phyloP scores from a whole-genome alignment of 2,329 filamentous ascomycete species.

The Cercospora sojina region DNA sequence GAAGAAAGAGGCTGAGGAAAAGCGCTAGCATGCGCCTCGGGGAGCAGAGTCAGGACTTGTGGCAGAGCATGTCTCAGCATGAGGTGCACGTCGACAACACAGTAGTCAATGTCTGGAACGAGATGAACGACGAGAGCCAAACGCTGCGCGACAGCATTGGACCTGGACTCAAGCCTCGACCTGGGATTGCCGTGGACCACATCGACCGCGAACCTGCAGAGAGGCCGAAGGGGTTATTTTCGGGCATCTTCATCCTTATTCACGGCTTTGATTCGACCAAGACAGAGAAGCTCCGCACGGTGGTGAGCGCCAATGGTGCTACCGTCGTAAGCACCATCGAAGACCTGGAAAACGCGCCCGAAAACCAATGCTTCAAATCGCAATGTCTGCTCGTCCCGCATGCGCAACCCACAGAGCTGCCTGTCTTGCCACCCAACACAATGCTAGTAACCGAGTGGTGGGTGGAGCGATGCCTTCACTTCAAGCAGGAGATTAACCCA shows the following conservation, averaged over 20 bases:
- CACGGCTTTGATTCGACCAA: conserved; percentile 32
- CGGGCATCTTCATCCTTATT: conserved; percentile 32
- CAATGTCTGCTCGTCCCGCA: conserved; percentile 38
- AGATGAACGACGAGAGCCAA: conserved; percentile 24
- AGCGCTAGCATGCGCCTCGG: conserved; percentile 81
- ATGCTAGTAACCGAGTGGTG: conserved; percentile 82
- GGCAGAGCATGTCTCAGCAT: conserved; percentile 74
- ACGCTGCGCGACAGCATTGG: conserved; percentile 13
- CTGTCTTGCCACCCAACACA: conserved; percentile 31
- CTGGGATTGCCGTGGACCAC: background rate
- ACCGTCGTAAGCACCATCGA: conserved; percentile 26
- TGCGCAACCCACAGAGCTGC: conserved; percentile 27
- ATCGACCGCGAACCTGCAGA: conserved; percentile 1
- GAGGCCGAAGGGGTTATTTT: conserved; percentile 32
- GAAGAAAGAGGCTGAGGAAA: conserved; percentile 78
- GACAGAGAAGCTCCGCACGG: conserved; percentile 24
- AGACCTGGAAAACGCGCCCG: conserved; percentile 28
- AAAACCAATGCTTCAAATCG: conserved; percentile 18
- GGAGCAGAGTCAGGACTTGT: conserved; percentile 78
- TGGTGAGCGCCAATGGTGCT: conserved; percentile 35
- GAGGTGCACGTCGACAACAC: conserved; percentile 29
- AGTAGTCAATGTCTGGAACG: conserved; percentile 29
- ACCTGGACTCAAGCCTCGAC: background rate
- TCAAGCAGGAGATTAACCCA: conserved; percentile 69
- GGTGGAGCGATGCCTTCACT: conserved; percentile 82